Base-by-base conservation (phyloP, 75 land plant genomes). In the Sequoiadendron giganteum region DNA sequence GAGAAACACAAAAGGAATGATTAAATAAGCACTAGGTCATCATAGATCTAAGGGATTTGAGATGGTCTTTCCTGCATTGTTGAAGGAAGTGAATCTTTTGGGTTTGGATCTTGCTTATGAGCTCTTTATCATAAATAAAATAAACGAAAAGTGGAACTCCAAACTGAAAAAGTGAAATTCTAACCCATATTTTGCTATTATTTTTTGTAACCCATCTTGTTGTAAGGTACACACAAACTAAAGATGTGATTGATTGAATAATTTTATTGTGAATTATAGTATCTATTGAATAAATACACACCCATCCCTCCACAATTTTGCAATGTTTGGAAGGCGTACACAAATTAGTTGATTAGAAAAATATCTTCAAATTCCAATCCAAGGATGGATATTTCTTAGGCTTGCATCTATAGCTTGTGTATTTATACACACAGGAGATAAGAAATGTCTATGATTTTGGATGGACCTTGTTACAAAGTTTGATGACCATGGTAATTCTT, bases 291-390 rank as follows among this genome's bases (percentile, higher is more conserved):
- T 1, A 68, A 7, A 1, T 68, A 28, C 72, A 68, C 21, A 40
- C 95, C 90, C 97, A 98, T 86, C 95, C 96, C 15, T 94, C 97
- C 18, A 90, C 97, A 18, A 88, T 98, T 82, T 89, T 98, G 49
- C 94, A 95, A 48, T 95, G 93, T 83, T 54, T 98, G 90, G 99
- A 98, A 88, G 99, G 98, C 14, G 92, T 98, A 91, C 90, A 89
- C 30, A 93, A 80, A 14, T 75, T 98, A 83, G 94, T 85, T 25
- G 70, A 95, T 30, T 98, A 98, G 99, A 88, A 92, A 85, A 94
- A 90, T 91, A 94, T 98, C 28, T 81, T 98, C 3, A 89, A 92
- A 55, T 88, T 98, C 4, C 98, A 96, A 88, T 88, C 92, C 83
- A 34, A 19, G 13, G 94, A 98, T 86, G 99, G 98, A 1, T 98